Evolutionary conservation across 345 rosid genomes (phyloP).

Genomic region (Salix suchowensis): DNA sequence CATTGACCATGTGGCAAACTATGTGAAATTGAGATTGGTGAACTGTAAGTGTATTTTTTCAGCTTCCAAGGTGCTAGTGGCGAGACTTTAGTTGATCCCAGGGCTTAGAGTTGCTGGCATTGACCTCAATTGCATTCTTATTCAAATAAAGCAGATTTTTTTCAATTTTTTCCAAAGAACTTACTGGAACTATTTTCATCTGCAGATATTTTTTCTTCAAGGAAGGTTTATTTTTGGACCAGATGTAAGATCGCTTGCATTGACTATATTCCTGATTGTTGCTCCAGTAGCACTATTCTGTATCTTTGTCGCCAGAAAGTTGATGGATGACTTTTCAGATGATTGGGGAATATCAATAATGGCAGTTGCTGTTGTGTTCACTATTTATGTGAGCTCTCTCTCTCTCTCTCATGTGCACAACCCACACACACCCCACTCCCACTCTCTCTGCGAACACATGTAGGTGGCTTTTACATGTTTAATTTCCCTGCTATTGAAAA

Average conservation of each 20-base stretch:
- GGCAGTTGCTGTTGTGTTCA: conserved; percentile 43
- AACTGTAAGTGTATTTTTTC: background rate
- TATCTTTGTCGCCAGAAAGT: conserved; percentile 58
- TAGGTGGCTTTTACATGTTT: too few species aligned
- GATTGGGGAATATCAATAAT: conserved; percentile 55
- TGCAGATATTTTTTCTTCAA: conserved; percentile 63
- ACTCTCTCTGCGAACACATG: background rate
- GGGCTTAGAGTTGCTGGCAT: background rate
- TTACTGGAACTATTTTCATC: conserved; percentile 1
- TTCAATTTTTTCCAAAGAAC: background rate
- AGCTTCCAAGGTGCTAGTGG: background rate
- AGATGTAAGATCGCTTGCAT: conserved; percentile 63
- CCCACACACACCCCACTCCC: background rate
- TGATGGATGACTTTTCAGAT: conserved; percentile 65
- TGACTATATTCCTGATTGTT: conserved; percentile 60
- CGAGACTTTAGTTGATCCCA: background rate
- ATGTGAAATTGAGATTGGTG: background rate
- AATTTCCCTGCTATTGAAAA: too few species aligned
- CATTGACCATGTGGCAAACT: background rate
- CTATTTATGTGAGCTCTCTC: conserved; percentile 51
- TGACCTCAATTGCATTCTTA: background rate
- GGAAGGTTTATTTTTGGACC: conserved; percentile 97
- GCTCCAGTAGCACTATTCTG: conserved; percentile 76
- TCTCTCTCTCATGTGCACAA: background rate
- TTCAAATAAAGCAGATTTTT: background rate